These are phyloP conservation scores for Fistulina hepatica DNA, from an alignment of 1,284 basidiomycete genomes.

Conservation along the genomic window DNA sequence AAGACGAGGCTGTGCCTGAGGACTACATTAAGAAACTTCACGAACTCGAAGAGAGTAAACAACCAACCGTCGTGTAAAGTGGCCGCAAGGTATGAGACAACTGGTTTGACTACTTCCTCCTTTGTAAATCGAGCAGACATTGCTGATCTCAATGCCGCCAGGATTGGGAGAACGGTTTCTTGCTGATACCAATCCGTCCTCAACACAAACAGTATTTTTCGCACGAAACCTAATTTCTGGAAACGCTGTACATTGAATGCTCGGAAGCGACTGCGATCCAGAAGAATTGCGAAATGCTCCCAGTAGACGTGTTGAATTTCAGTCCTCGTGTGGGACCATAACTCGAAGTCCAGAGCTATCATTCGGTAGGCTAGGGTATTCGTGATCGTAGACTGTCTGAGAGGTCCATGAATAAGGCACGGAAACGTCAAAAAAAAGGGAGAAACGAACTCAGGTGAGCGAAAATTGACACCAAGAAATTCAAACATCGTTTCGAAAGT, in stretches of 20 bases:
- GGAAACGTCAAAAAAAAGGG: conserved; percentile 1
- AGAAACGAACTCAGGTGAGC: conserved; percentile 58
- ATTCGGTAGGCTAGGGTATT: conserved; percentile 77
- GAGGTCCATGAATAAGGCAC: conserved; percentile 5
- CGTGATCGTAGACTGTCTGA: conserved; percentile 68
- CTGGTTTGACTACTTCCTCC: conserved; percentile 70
- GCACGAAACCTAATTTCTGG: conserved; percentile 60
- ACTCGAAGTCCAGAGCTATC: conserved; percentile 81
- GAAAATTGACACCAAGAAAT: conserved; percentile 76
- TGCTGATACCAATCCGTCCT: conserved; percentile 65
- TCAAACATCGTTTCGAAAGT: conserved; percentile 72
- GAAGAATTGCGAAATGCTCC: conserved; percentile 68
- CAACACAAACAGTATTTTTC: conserved; percentile 71
- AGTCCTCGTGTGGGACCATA: conserved; percentile 67
- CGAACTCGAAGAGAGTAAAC: conserved; percentile 2
- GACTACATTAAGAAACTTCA: conserved; percentile 2
- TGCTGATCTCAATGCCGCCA: conserved; percentile 48
- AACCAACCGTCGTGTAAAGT: conserved; percentile 63
- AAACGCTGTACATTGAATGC: conserved; percentile 67
- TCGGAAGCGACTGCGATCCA: conserved; percentile 61
- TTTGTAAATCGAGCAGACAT: conserved; percentile 53
- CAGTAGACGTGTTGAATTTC: conserved; percentile 72
- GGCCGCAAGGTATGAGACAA: conserved; percentile 78
- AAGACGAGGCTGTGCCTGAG: conserved; percentile 27
- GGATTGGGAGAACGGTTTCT: conserved; percentile 42